Base-by-base conservation (phyloP, 106 monocot species). In the Vanilla planifolia region DNA sequence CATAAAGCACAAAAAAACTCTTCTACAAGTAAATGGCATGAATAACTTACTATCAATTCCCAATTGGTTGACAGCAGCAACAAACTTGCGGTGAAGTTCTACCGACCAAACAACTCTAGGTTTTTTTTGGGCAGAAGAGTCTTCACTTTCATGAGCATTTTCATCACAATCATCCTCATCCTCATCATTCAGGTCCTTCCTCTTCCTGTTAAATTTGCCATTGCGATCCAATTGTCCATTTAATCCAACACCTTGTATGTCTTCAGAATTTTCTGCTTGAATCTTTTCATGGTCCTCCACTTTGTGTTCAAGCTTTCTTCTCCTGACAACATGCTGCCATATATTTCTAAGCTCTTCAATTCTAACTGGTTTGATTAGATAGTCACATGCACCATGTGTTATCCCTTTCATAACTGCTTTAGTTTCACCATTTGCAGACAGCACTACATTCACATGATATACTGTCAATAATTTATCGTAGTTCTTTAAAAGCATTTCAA, bases 361-460 rank as follows among this genome's bases (percentile, higher is more conserved):
- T 11, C 86, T 67, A 29, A 87, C 79, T 26, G 86, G 82, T 53
- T 87, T 82, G 14, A 87, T 23, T 2, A 87, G 79, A 63, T 87
- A 87, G 65, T 87, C 86, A 28, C 75, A 75, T 20, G 86, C 86
- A 13, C 86, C 86, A 41, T 82, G 81, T 8, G 78, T 60, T 53
- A 87, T 79, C 23, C 86, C 81, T 61, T 82, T 87, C 86, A 87
- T 87, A 28, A 87, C 86, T 2, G 72, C 61, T 51, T 78, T 60
- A 32, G 78, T 79, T 17, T 82, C 82, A 4, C 75, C 81, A 73
- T 87, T 87, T 8, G 52, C 82, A 11, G 86, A 87, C 33, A 87
- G 30, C 86, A 87, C 86, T 86, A 67, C 60, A 66, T 20, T 57
- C 20, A 3, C 33, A 57, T 34, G 20, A n/a, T 20, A 20, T 36